Evolutionary conservation across 2,329 filamentous ascomycete species (phyloP).

Genomic region (Alternaria sp.): DNA sequence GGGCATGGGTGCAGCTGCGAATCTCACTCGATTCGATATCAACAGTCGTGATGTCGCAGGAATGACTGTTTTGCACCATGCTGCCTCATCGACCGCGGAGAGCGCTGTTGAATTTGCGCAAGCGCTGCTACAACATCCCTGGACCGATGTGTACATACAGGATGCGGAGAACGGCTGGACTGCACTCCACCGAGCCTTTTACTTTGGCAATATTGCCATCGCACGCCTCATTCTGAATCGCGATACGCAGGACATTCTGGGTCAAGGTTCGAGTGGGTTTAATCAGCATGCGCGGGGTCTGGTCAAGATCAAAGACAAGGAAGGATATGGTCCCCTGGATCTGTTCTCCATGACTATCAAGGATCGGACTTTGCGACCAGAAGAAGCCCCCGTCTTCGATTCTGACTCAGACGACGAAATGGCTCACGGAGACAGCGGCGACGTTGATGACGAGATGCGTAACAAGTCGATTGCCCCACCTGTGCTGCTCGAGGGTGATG

Average conservation of each 20-base stretch:
- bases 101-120: slow-evolving; percentile 78
- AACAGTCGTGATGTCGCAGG: slow-evolving; percentile 86
- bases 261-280: slow-evolving; percentile 67
- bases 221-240: slow-evolving; percentile 82
- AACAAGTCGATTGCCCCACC: slow-evolving; percentile 41
- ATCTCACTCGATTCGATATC: slow-evolving; percentile 71
- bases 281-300: slow-evolving; percentile 73
- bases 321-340: slow-evolving; percentile 94
- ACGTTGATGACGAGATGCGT: slow-evolving; percentile 48
- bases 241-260: slow-evolving; percentile 72
- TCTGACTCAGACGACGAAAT: slow-evolving; percentile 61
- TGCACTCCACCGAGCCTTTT: slow-evolving; percentile 87
- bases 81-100: slow-evolving; percentile 75
- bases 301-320: slow-evolving; percentile 94
- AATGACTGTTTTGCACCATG: slow-evolving; percentile 83
- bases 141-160: slow-evolving; percentile 84
- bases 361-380: slow-evolving; percentile 68
- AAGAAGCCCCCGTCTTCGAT: slow-evolving; percentile 55
- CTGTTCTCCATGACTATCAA: slow-evolving; percentile 89
- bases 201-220: slow-evolving; percentile 86
- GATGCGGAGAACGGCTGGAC: slow-evolving; percentile 97
- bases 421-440: slow-evolving; percentile 54
- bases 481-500: slow-evolving; percentile 70
- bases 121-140: slow-evolving; percentile 80
- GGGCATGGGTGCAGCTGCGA: slow-evolving; percentile 39